Base-by-base conservation (phyloP, 139 green algal species). In the Zygnema circumcarinatum region DNA sequence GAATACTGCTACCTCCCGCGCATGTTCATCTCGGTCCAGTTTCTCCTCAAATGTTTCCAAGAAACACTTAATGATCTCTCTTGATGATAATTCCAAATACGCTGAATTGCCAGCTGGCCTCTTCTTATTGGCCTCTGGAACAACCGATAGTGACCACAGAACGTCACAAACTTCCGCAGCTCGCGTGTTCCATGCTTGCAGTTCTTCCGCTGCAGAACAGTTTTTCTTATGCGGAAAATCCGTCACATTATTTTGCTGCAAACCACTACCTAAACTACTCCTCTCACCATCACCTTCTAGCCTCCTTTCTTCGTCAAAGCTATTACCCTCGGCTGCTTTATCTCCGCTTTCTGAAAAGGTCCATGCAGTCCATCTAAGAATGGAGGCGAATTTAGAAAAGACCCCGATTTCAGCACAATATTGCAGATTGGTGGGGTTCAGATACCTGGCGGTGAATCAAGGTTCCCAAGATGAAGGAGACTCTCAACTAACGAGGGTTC, bases 111-210 rank as follows among this genome's bases (percentile, higher is more conserved):
- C 36, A 11, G 16, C 69, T 40, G 69, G 16, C 11, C 11, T 41
- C 11, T 41, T 78, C 11, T 40, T 11, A 78, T 52, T 78, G 7
- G 69, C 7, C 16, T 78, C 69, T 11, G 7, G 36, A 40, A 29
- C 7, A 40, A 40, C 69, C 7, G 16, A 41, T 41, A 78, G 69
- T 3, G 69, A 78, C 3, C 7, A 78, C 7, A 78, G 69, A 25
- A 78, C 69, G 35, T 40, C 11, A 41, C 69, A 78, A 39, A 78
- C 16, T 78, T 78, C 69, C 16, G 69, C 69, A 78, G 36, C 69
- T 11, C 36, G 35, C 3, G 11, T 11, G 16, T 78, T 78, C 69
- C 69, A 78, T 11, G 69, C 7, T 39, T 52, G 7, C 69, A 78
- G 3, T 11, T 78, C 69, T 62, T 62, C 47, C 16, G 7, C 7